phyloP scores from a whole-genome alignment of 345 rosid species.

The Aurinia saxatilis region DNA sequence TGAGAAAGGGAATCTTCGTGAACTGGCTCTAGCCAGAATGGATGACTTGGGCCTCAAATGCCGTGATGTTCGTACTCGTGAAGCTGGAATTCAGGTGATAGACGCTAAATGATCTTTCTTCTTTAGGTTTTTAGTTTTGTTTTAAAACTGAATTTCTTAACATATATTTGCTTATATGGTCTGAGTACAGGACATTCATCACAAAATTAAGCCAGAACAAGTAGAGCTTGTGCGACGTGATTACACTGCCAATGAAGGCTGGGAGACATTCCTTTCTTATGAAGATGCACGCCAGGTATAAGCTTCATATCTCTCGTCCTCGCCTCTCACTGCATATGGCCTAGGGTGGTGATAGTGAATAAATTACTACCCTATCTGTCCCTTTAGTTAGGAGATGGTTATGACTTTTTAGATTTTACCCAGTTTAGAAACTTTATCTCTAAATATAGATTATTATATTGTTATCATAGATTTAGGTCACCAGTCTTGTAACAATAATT shows the following conservation, averaged over 20 bases:
- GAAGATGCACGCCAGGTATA: constrained; percentile 94
- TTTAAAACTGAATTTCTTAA: neutral
- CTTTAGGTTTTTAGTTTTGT: neutral
- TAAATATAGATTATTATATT: neutral
- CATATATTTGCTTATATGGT: constrained; percentile 4
- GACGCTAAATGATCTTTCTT: neutral
- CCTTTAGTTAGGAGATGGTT: neutral
- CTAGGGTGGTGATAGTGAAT: neutral
- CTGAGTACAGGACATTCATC: constrained; percentile 76
- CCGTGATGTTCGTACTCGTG: constrained; percentile 97
- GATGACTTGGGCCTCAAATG: constrained; percentile 96
- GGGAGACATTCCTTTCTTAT: constrained; percentile 97
- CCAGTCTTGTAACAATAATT: neutral
- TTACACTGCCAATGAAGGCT: constrained; percentile 94
- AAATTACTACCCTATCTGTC: neutral
- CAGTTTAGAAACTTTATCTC: too few species aligned
- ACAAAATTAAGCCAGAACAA: constrained; percentile 92
- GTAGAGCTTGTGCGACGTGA: constrained; percentile 99
- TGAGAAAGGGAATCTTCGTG: constrained; percentile 98
- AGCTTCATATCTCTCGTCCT: neutral
- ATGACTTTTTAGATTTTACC: neutral
- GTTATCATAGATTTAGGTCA: neutral
- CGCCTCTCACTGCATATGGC: neutral
- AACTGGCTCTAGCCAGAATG: constrained; percentile 93
- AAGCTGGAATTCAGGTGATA: constrained; percentile 95